A percentile compares a stretch with the other conserved stretches of the same genome.
Conservation (phyloP, 805 yeast genomes). For the Starmerella asiatica region DNA sequence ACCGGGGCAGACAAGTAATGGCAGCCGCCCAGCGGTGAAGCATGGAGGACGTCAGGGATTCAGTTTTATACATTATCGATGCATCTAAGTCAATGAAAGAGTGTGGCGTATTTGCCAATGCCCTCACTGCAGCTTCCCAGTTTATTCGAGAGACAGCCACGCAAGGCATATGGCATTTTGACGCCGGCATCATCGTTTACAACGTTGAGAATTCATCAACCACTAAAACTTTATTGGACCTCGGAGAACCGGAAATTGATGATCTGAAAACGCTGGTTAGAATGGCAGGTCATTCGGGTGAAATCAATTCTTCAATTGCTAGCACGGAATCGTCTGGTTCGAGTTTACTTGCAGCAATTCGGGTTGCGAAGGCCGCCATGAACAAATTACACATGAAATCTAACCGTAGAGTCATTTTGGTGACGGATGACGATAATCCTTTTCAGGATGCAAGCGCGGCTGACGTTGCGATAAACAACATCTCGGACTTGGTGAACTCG, state of each 20-base stretch:
- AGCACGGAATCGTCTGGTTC: constrained; percentile 5
- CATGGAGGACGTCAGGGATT: constrained; percentile 21
- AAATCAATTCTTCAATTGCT: background rate
- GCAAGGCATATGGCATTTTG: constrained; percentile 46
- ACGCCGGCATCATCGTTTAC: constrained; percentile 56
- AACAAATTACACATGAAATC: constrained; percentile 12
- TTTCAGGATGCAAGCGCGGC: constrained; percentile 15
- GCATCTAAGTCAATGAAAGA: constrained; percentile 25
- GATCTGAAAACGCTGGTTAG: constrained; percentile 16
- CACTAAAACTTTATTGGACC: constrained; percentile 3
- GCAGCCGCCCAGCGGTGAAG: too few relatives aligned
- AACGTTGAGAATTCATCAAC: constrained; percentile 26
- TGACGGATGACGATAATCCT: constrained; percentile 19
- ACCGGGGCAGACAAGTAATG: too few relatives aligned
- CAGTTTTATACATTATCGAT: constrained; percentile 28
- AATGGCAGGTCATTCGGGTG: constrained; percentile 4
- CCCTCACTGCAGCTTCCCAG: constrained; percentile 42
- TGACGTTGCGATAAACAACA: constrained; percentile 23
- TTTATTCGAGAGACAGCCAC: constrained; percentile 54
- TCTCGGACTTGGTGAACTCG: constrained; percentile 16
- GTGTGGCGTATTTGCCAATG: constrained; percentile 12
- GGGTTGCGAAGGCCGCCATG: constrained; percentile 10
- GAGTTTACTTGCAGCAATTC: constrained; percentile 5
- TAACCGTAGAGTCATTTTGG: constrained; percentile 12
- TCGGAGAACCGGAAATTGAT: constrained; percentile 14